Conservation (phyloP, 2,329 filamentous ascomycete species). For the Colletotrichum truncatum region DNA sequence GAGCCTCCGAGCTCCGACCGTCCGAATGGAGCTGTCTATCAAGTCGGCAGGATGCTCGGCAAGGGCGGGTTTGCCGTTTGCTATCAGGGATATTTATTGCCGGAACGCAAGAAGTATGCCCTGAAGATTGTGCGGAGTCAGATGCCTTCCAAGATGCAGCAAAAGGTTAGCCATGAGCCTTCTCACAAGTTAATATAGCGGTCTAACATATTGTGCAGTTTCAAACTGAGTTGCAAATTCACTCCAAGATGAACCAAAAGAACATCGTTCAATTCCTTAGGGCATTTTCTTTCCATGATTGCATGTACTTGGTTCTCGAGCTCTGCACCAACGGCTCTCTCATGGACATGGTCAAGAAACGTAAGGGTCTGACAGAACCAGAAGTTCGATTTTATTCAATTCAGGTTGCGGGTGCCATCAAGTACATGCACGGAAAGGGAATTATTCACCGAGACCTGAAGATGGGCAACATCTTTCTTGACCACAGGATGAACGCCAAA, state of each 20-base stretch:
- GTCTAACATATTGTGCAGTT: slow-evolving; percentile 54
- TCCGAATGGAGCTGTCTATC: slow-evolving; percentile 75
- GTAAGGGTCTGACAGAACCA: slow-evolving; percentile 89
- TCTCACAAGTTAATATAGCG: no score
- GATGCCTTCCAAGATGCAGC: slow-evolving; percentile 85
- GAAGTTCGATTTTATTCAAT: slow-evolving; percentile 95
- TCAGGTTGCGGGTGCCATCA: slow-evolving; percentile 95
- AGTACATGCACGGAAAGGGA: slow-evolving; percentile 95
- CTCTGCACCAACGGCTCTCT: slow-evolving; percentile 95
- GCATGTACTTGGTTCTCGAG: slow-evolving; percentile 94
- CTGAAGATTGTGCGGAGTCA: slow-evolving; percentile 86
- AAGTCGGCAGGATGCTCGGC: slow-evolving; percentile 77
- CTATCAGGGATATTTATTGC: slow-evolving; percentile 75
- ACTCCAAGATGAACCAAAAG: slow-evolving; percentile 95
- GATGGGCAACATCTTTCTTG: slow-evolving; percentile 97
- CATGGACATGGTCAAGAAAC: slow-evolving; percentile 96
- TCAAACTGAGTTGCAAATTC: slow-evolving; percentile 91
- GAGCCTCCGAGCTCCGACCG: slow-evolving; percentile 76
- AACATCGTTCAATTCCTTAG: slow-evolving; percentile 97
- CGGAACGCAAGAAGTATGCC: slow-evolving; percentile 74
- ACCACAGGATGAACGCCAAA: slow-evolving; percentile 95
- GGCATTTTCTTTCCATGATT: slow-evolving; percentile 88
- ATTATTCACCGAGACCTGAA: slow-evolving; percentile 98
- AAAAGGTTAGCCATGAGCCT: slow-evolving; percentile 67
- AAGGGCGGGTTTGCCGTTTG: slow-evolving; percentile 88